A percentile compares a stretch with the other conserved stretches of the same genome.
Evolutionary conservation across 371 early-diverging fungal species (phyloP).

Genomic region (Thermomucor indicae-seudaticae): DNA sequence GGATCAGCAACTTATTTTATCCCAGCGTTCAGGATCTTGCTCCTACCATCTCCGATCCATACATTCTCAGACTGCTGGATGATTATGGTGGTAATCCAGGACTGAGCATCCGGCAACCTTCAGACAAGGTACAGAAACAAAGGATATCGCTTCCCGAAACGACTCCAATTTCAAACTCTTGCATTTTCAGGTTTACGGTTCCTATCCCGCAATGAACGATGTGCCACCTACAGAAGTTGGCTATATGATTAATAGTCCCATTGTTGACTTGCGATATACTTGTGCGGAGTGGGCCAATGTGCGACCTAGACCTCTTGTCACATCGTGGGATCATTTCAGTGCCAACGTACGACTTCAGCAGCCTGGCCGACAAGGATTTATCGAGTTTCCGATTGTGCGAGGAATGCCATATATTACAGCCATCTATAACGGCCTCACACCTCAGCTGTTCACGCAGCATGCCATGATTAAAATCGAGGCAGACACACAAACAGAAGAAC

Average conservation of each 20-base stretch:
- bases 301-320: slow-evolving; percentile 15
- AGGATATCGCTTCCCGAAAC: neutral
- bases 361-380: slow-evolving; percentile 1
- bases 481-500: neutral
- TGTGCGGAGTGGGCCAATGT: slow-evolving; percentile 29
- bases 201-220: slow-evolving; percentile 36
- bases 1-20: slow-evolving; percentile 46
- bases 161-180: neutral
- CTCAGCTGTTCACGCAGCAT: slow-evolving; percentile 46
- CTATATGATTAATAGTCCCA: slow-evolving; percentile 35
- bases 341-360: slow-evolving; percentile 20
- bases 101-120: slow-evolving; percentile 29
- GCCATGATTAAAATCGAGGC: slow-evolving; percentile 27
- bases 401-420: slow-evolving; percentile 53
- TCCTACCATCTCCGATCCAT: slow-evolving; percentile 45
- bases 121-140: neutral
- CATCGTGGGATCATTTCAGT: slow-evolving; percentile 32
- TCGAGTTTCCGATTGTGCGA: slow-evolving; percentile 44
- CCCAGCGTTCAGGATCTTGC: slow-evolving; percentile 33
- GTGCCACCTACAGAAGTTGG: slow-evolving; percentile 32
- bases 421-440: slow-evolving; percentile 40
- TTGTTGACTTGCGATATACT: slow-evolving; percentile 35
- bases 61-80: slow-evolving; percentile 37
- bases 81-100: slow-evolving; percentile 38
- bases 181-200: slow-evolving; percentile 20